phyloP scores from a whole-genome alignment of 306 rosid species.

The Prunus mume region DNA sequence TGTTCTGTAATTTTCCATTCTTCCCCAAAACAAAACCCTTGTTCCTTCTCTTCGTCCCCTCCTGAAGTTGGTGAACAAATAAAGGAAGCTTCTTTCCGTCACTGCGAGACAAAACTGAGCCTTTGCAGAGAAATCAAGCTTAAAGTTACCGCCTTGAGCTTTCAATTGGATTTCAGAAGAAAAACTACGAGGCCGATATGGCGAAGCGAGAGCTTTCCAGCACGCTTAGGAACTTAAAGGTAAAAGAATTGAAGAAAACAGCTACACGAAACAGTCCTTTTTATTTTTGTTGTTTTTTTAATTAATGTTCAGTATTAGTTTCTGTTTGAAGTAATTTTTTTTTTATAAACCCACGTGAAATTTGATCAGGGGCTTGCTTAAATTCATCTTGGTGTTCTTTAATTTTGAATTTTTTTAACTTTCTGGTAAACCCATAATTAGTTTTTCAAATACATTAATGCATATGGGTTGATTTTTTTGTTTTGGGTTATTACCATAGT shows the following conservation, averaged over 20 bases:
- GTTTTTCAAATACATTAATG: neutral
- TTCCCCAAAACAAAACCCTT: conserved; percentile 19
- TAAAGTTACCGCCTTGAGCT: conserved; percentile 10
- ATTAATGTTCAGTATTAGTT: neutral
- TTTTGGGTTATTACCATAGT: conserved; percentile 31
- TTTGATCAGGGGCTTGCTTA: conserved; percentile 8
- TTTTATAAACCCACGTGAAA: neutral
- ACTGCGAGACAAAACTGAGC: neutral
- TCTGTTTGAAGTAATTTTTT: neutral
- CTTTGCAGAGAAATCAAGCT: neutral
- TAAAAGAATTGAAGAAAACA: conserved; percentile 15
- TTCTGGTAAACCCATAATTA: neutral
- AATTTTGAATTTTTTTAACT: neutral
- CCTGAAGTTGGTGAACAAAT: neutral
- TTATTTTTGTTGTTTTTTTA: neutral
- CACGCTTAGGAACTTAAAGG: conserved; percentile 81
- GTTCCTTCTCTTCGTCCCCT: neutral
- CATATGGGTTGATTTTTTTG: neutral
- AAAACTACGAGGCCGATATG: conserved; percentile 31
- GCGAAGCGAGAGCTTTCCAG: conserved; percentile 74
- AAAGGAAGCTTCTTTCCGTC: neutral
- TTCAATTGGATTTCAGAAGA: neutral
- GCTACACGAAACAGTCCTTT: neutral
- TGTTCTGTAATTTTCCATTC: neutral
- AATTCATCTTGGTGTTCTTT: neutral